These are phyloP conservation scores for Dalbergia oliveri DNA, from an alignment of 306 rosid genomes.

Conservation along the genomic window DNA sequence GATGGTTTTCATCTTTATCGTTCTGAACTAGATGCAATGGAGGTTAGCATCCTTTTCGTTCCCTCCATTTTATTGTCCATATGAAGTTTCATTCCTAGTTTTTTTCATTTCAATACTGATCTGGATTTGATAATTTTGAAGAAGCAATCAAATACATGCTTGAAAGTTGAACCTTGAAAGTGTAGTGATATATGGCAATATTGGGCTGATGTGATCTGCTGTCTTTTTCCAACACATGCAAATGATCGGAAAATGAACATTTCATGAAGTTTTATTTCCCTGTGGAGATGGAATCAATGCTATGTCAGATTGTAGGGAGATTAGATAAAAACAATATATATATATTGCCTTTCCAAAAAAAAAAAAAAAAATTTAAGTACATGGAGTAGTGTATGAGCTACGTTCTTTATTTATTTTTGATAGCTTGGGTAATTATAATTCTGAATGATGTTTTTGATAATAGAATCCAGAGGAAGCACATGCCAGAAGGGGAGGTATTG, in stretches of 20 bases:
- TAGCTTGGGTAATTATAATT: slow-evolving; percentile 39
- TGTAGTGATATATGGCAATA: not conserved
- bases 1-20: slow-evolving; percentile 95
- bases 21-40: slow-evolving; percentile 89
- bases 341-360: not conserved
- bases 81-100: slow-evolving; percentile 40
- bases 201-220: not conserved
- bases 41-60: slow-evolving; percentile 60
- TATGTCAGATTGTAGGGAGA: slow-evolving; percentile 18
- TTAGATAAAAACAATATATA: not conserved
- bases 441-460: slow-evolving; percentile 47
- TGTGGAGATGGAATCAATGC: slow-evolving; percentile 15
- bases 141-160: slow-evolving; percentile 11
- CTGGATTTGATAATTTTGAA: slow-evolving; percentile 33
- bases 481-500: slow-evolving; percentile 97
- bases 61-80: slow-evolving; percentile 33
- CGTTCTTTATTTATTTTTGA: slow-evolving; percentile 21
- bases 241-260: slow-evolving; percentile 25
- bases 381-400: slow-evolving; percentile 3
- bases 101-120: slow-evolving; percentile 27
- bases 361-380: not conserved
- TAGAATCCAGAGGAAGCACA: slow-evolving; percentile 96
- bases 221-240: slow-evolving; percentile 35
- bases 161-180: slow-evolving; percentile 1
- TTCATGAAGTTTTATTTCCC: slow-evolving; percentile 24